phyloP scores from a whole-genome alignment of 257 asterid genomes.

The Echites panduratus region DNA sequence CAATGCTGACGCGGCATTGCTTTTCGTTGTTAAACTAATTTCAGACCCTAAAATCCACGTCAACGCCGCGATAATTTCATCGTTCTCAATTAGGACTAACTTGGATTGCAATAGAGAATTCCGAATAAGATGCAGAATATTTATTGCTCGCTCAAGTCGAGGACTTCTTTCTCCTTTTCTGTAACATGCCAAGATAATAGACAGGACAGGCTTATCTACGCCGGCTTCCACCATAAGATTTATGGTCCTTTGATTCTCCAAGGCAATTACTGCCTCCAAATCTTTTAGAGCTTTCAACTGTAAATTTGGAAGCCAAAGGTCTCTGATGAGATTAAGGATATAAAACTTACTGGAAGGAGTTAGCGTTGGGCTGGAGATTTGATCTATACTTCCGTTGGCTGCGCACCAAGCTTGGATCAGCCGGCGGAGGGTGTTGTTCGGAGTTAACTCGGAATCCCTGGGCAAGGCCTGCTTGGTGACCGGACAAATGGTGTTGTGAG shows the following conservation, averaged over 20 bases:
- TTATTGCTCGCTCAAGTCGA: conserved; percentile 34
- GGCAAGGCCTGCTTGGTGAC: conserved; percentile 49
- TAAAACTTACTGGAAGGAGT: conserved; percentile 19
- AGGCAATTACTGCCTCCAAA: conserved; percentile 27
- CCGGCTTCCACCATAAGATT: conserved; percentile 34
- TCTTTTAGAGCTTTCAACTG: conserved; percentile 29
- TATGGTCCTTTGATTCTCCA: conserved; percentile 30
- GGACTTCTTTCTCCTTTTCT: not conserved
- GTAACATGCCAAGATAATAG: conserved; percentile 24
- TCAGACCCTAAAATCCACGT: conserved; percentile 30
- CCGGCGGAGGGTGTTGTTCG: conserved; percentile 55
- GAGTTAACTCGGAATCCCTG: conserved; percentile 32
- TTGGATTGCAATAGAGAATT: not conserved
- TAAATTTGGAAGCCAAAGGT: conserved; percentile 17
- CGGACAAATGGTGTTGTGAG: conserved; percentile 42
- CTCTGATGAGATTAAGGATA: conserved; percentile 26
- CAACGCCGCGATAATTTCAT: conserved; percentile 26
- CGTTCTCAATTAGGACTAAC: conserved; percentile 1
- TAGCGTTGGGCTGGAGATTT: conserved; percentile 29
- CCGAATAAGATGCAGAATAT: conserved; percentile 24
- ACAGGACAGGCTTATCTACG: conserved; percentile 13
- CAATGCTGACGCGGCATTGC: conserved; percentile 30
- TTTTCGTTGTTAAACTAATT: conserved; percentile 4
- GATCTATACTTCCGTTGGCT: conserved; percentile 20
- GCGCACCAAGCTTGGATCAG: conserved; percentile 53